phyloP scores from a whole-genome alignment of 257 asterid genomes.

The Solanum corneliomulleri region DNA sequence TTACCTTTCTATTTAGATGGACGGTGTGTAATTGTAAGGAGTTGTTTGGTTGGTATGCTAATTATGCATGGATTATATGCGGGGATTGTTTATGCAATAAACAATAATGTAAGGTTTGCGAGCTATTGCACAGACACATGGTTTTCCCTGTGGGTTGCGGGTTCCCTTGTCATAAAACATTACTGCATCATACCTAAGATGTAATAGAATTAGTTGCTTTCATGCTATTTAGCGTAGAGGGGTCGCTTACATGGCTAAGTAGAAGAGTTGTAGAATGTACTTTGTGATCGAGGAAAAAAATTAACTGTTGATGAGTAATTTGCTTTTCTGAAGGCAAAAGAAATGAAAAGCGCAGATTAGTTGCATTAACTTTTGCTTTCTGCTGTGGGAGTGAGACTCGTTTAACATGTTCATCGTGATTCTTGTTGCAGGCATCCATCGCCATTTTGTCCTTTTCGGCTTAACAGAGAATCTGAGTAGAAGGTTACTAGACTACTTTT shows the following conservation, averaged over 20 bases:
- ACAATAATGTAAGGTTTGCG: background rate
- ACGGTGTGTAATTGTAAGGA: background rate
- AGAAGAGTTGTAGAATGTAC: background rate
- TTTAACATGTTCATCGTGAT: background rate
- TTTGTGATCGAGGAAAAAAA: too few species aligned
- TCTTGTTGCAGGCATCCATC: conserved; percentile 61
- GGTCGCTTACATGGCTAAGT: background rate
- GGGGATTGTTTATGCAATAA: background rate
- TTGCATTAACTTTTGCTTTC: background rate
- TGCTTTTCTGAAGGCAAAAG: too few species aligned
- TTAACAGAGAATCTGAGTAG: conserved; percentile 23
- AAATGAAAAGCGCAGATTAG: too few species aligned
- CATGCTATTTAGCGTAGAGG: background rate
- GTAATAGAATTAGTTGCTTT: background rate
- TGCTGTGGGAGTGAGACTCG: background rate
- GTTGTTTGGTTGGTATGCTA: background rate
- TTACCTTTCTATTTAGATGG: background rate
- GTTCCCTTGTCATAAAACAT: background rate
- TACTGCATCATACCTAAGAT: background rate
- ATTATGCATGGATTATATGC: background rate
- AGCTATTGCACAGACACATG: background rate
- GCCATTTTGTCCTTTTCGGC: conserved; percentile 41
- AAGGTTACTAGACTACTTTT: conserved; percentile 38
- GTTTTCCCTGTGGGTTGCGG: background rate
- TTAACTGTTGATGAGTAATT: background rate